Base-by-base conservation (phyloP, 306 rosid species). In the Medicago ruthenica region DNA sequence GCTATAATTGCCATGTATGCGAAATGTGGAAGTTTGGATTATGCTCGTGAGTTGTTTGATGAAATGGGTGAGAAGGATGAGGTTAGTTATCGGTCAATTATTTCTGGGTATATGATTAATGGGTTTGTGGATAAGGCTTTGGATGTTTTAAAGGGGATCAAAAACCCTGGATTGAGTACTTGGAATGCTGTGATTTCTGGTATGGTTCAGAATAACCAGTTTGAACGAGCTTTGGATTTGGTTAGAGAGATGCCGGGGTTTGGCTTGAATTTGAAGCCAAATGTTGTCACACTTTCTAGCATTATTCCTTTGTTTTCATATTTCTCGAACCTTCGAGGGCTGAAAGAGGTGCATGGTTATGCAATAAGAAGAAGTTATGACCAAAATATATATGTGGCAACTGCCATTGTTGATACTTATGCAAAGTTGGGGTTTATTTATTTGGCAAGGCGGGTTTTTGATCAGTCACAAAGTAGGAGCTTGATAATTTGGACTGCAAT, bases 101-200 rank as follows among this genome's bases (percentile, higher is more conserved):
- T 89, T 77, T 90, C 93, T 0, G 92, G 96, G 51, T 95, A 87
- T 80, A 90, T 95, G 97, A 78, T 70, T 83, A 80, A 88, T 27
- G 89, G 99, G 40, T 85, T 85, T 75, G 91, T 85, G 6, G 89
- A 87, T 48, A 66, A 90, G 61, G 97, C 97, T 18, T 31, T 89
- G 89, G 76, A 58, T 83, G 54, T 90, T 75, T 92, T 92, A 51
- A 75, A 54, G 73, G 84, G 76, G 73, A 67, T 85, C 79, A 75
- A 71, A 71, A 77, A 68, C 44, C 90, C 82, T 21, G 87, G 83
- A 55, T 80, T 85, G 64, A 85, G 86, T 57, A 66, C 84, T n/a
- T 88, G 96, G 97, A 95, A 95, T 89, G 88, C 86, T 51, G 80
- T 88, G 73, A 75, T 92, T 81, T 90, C 93, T 47, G 96, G 90